Base-by-base conservation (phyloP, 2,329 filamentous ascomycete species). In the Ceratocystis huliohia region DNA sequence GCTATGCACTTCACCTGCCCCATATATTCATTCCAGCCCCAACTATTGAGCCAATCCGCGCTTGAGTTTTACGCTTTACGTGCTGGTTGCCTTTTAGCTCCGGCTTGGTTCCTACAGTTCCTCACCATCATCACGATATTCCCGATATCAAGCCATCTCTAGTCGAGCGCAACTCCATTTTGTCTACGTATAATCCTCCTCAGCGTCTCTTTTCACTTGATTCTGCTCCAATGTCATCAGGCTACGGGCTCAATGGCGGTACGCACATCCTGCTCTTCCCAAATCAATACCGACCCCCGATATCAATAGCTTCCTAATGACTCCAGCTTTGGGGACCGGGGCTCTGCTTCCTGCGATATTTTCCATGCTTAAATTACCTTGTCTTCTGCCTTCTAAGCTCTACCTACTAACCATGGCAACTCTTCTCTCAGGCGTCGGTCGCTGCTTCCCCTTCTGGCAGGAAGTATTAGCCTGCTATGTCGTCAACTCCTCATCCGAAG, bases 361-460 rank as follows among this genome's bases (percentile, higher is more conserved):
- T 28, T 5, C 46, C 33, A 37, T 28, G 10, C 20, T 45, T 25
- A 25, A 37, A 10, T 45, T 15, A 4, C 44, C 3, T 4, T 44
- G 28, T 25, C 7, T 4, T 25, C 44, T 22, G 2, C 41, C 41
- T 30, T 48, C 15, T 25, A 15, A 17, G 22, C 17, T 53, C 6
- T 53, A 15, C 22, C 10, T 25, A 17, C 59, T 63, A 63, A 65
- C 45, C 61, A 20, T 20, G 56, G 17, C 56, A 37, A n/a, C 22
- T 50, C 20, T 15, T 63, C 64, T 62, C 68, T 4, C 72, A 86
- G 83, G 83, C 73, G 81, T 83, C 69, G 80, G 80, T 72, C 89
- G 93, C 78, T 99, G 94, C 86, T 97, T 96, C 81, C 90, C 92
- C 75, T 99, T 96, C 85, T 99, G 94, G 94, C 94, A 99, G 80